Base-by-base conservation (phyloP, 805 yeast genomes). In the Candida wancherniae region DNA sequence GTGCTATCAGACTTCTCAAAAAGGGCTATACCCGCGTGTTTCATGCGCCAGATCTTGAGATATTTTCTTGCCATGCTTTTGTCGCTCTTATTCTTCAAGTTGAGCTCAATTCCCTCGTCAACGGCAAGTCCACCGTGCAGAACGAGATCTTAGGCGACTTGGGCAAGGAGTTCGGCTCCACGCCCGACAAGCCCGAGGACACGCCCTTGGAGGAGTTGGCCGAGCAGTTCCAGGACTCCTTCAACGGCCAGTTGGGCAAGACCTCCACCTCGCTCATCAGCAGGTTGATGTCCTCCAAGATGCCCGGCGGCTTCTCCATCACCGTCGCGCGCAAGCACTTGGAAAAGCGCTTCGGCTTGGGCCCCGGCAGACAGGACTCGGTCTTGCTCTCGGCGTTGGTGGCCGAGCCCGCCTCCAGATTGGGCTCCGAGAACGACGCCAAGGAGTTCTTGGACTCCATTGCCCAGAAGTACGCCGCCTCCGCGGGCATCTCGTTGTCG, bases 151-250 rank as follows among this genome's bases (percentile, higher is more conserved):
- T 92, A 49, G 99, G 99, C 72, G 99, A 92, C 55, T 73, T 92
- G 53, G 97, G 97, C 56, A 92, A 92, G 65, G 99, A 92, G 67
- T 92, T 92, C 55, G 97, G 97, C 51, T 66, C 92, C 26, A 88
- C 97, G 29, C 99, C 99, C 24, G 99, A 92, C 66, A 92, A 92
- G 66, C 97, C 99, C 41, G 99, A 92, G 67, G 99, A 92, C 56
- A 84, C 95, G 24, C 98, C 98, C 40, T 73, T 92, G 49, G 84
- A 77, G 55, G 99, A 92, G 63, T 77, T 92, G 58, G 97, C 97
- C 28, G 97, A 86, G 55, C 80, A 76, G 51, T 85, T 92, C 76
- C 96, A 90, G 68, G 95, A 86, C 44, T 69, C 88, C 16, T 92
- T 86, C 70, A 57, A 67, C 45, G 97, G 97, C 47, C 73, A 77